Evolutionary conservation across 306 rosid genomes (phyloP), one percentile per base, ranked within the genome.

Genomic region (Glycine tomentella): DNA sequence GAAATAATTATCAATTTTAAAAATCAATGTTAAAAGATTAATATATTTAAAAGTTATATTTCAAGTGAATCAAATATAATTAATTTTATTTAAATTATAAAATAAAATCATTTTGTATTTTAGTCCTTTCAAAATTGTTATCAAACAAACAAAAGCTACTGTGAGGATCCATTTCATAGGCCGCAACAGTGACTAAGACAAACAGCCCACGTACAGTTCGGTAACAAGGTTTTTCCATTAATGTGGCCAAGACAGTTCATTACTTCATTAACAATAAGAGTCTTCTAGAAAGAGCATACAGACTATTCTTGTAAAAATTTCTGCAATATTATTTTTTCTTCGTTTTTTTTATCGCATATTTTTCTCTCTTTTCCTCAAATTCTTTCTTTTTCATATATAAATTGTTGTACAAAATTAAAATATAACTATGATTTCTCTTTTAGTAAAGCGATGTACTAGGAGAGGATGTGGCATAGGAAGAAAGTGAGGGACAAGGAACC

Each of bases 401-500:
- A 63, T 38, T 63, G 16, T 34, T 62, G 17, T 1, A 31, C 17
- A 63, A 13, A 64, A 36, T 63, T 34, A 63, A 34, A 63, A 63
- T 31, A 62, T 36, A 11, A 31, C 5, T 36, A 13, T 7, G 0
- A 7, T 34, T 64, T 12, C 11, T 42, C 25, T 63, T 10, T 25
- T 6, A 69, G 33, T 57, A 11, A 9, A 55, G 44, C 16, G 8
- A 34, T 9, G 59, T 31, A 20, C 38, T 68, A 42, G 62, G 25
- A 58, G 71, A 34, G 42, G 40, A 57, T 57, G 61, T 58, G 77
- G 64, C 50, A 78, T 9, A 14, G 3, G 36, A 49, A 9, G 40
- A 79, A 50, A 82, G 46, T 51, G 6, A 64, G 59, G 33, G 61
- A 74, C 31, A 62, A 61, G 70, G 8, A 56, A 14, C 62, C 17